Conservation (phyloP, 371 early-diverging fungal species). For the Mucor irregularis region DNA sequence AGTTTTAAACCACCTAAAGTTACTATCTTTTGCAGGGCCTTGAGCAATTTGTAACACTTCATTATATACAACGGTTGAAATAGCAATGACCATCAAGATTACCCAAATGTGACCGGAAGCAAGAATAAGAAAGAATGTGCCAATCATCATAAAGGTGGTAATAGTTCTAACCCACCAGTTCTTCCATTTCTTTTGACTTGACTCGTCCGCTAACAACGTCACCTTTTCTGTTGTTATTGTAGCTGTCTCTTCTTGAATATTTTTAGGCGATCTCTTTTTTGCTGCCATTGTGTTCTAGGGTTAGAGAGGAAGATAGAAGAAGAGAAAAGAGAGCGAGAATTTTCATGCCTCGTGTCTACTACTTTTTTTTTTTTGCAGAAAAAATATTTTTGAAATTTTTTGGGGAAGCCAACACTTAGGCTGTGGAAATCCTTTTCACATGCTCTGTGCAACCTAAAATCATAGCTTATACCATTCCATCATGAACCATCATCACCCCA, state of each 20-base stretch:
- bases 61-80: constrained; percentile 77
- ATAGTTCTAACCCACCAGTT: constrained; percentile 77
- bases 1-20: constrained; percentile 86
- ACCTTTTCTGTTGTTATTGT: constrained; percentile 5
- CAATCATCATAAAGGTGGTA: constrained; percentile 88
- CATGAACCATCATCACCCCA: too few species aligned
- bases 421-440: too few species aligned
- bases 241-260: neutral
- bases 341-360: neutral
- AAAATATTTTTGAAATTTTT: neutral
- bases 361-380: neutral
- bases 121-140: constrained; percentile 73
- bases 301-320: neutral
- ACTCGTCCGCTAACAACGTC: constrained; percentile 46
- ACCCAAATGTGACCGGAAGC: constrained; percentile 74
- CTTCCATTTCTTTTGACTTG: constrained; percentile 62
- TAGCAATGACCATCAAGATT: constrained; percentile 76
- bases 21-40: constrained; percentile 77
- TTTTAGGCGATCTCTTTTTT: constrained; percentile 6
- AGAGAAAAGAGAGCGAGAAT: neutral
- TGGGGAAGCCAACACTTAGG: too few species aligned
- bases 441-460: too few species aligned
- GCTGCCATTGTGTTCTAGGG: constrained; percentile 9
- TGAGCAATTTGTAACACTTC: constrained; percentile 88
- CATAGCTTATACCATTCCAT: too few species aligned